Evolutionary conservation across 2,329 filamentous ascomycete species (phyloP).

Genomic region (Exophiala xenobiotica): DNA sequence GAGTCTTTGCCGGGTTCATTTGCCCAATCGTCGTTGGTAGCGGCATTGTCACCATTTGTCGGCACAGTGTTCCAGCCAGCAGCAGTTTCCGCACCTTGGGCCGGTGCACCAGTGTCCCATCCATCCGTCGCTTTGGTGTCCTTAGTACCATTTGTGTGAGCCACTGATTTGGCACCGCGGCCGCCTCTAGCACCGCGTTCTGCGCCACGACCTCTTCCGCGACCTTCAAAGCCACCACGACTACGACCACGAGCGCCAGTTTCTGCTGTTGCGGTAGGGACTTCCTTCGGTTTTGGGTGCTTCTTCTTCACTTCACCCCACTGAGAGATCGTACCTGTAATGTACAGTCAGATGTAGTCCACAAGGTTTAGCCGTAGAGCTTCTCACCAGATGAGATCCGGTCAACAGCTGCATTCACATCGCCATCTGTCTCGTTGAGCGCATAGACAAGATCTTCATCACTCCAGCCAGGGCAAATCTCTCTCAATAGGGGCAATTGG

Average conservation of each 20-base stretch:
- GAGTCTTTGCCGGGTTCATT: conserved; percentile 31
- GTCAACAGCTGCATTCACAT: conserved; percentile 50
- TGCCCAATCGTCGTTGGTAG: conserved; percentile 30
- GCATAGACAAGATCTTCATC: conserved; percentile 93
- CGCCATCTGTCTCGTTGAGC: conserved; percentile 68
- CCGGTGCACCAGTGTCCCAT: conserved; percentile 17
- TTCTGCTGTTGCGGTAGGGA: conserved; percentile 37
- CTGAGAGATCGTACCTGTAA: conserved; percentile 50
- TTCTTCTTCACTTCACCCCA: conserved; percentile 56
- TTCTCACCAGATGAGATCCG: conserved; percentile 51
- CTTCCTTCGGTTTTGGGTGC: conserved; percentile 50
- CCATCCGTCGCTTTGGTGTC: conserved; percentile 26
- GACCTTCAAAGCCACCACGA: conserved; percentile 47
- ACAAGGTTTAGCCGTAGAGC: background rate
- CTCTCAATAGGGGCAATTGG: conserved; percentile 79
- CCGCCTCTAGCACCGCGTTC: conserved; percentile 47
- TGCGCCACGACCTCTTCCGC: conserved; percentile 46
- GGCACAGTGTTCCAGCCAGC: conserved; percentile 33
- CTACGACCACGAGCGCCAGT: conserved; percentile 43
- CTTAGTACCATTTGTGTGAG: conserved; percentile 45
- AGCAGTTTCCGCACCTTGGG: conserved; percentile 29
- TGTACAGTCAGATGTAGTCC: conserved; percentile 4
- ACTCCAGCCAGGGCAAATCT: conserved; percentile 94
- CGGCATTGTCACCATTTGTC: conserved; percentile 31
- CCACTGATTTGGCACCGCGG: conserved; percentile 46